Evolutionary conservation across 345 rosid species (phyloP).

Genomic region (Limnanthes douglasii): DNA sequence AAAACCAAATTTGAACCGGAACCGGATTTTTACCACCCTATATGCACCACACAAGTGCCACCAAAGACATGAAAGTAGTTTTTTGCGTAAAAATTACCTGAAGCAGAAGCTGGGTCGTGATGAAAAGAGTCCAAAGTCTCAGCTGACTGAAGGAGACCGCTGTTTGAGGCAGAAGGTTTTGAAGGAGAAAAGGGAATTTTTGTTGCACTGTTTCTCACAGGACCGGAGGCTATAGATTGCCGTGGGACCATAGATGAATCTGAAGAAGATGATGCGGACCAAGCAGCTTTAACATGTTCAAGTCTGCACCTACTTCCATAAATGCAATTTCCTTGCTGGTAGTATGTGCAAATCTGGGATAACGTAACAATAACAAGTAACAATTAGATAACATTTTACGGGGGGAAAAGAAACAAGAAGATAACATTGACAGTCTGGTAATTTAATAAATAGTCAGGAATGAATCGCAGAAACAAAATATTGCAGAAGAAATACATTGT

Average conservation of each 20-base stretch:
- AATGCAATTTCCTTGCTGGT: constrained; percentile 75
- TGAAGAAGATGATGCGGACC: constrained; percentile 30
- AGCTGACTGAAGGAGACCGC: constrained; percentile 16
- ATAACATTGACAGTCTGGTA: no score
- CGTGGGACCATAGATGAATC: constrained; percentile 29
- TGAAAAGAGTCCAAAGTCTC: constrained; percentile 26
- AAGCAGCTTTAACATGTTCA: constrained; percentile 54
- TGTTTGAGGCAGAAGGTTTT: constrained; percentile 23
- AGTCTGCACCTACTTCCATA: constrained; percentile 81
- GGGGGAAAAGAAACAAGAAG: neutral
- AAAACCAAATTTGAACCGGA: no score
- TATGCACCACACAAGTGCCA: constrained; percentile 47
- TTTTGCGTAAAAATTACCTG: constrained; percentile 50
- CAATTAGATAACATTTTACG: neutral
- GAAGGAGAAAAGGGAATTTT: constrained; percentile 13
- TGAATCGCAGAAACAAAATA: neutral
- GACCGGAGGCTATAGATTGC: constrained; percentile 12
- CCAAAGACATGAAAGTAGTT: constrained; percentile 59
- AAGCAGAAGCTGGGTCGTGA: constrained; percentile 45
- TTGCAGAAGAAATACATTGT: constrained; percentile 35
- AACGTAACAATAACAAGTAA: constrained; percentile 4
- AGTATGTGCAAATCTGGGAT: constrained; percentile 68
- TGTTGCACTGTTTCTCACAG: constrained; percentile 9
- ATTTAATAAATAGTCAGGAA: neutral
- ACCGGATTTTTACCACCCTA: no score